These are phyloP conservation scores for Rubroshorea leprosula DNA, from an alignment of 345 rosid species.

Conservation along the genomic window DNA sequence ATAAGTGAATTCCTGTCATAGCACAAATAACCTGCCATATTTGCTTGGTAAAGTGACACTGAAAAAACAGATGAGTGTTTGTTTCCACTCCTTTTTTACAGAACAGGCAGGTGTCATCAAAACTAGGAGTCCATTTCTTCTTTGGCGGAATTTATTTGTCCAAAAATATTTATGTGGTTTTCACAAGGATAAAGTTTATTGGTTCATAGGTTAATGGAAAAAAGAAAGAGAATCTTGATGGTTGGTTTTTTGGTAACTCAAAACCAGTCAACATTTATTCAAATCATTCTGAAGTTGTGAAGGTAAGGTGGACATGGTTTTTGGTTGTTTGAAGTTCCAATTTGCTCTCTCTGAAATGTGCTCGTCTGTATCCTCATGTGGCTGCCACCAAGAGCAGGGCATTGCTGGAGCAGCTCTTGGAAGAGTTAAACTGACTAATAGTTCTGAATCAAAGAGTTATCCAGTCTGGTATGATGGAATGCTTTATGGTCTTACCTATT, in stretches of 20 bases:
- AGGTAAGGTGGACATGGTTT: conserved; percentile 38
- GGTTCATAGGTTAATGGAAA: conserved; percentile 38
- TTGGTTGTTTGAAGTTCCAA: conserved; percentile 1
- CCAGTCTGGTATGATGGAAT: conserved; percentile 71
- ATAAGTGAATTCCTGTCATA: too few species aligned
- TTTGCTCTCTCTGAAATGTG: conserved; percentile 39
- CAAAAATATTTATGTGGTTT: too few species aligned
- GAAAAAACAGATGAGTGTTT: too few species aligned
- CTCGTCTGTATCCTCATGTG: conserved; percentile 80
- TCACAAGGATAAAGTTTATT: conserved; percentile 5
- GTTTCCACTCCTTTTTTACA: too few species aligned
- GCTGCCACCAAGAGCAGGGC: conserved; percentile 82
- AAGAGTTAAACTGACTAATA: conserved; percentile 45
- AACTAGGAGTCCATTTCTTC: too few species aligned
- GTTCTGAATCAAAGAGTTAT: conserved; percentile 18
- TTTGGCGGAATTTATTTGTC: not conserved
- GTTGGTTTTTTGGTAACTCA: conserved; percentile 66
- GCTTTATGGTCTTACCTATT: too few species aligned
- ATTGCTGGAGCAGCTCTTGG: conserved; percentile 46
- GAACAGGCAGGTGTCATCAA: too few species aligned
- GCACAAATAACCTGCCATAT: too few species aligned
- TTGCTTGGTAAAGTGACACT: too few species aligned
- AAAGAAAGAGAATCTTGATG: conserved; percentile 59
- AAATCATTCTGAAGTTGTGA: conserved; percentile 56
- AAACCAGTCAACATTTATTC: conserved; percentile 75